A percentile compares a stretch with the other conserved stretches of the same genome.
phyloP scores from a whole-genome alignment of 2,329 filamentous ascomycete genomes.

The Microdochium trichocladiopsis region DNA sequence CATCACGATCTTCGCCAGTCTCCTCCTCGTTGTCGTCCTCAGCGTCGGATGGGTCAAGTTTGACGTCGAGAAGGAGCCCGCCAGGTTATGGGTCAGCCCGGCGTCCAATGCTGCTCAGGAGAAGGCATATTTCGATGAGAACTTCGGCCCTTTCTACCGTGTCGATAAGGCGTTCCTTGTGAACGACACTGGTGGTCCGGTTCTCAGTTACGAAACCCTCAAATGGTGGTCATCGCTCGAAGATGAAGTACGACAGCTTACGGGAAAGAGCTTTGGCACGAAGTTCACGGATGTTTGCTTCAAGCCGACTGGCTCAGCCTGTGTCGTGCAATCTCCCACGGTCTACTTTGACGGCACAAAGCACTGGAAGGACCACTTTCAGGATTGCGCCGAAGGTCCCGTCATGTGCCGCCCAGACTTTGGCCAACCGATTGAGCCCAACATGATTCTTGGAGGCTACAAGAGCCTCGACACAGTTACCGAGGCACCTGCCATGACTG shows the following conservation, averaged over 20 bases:
- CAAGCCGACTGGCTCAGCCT: conserved; percentile 83
- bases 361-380: conserved; percentile 66
- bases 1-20: conserved; percentile 69
- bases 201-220: conserved; percentile 82
- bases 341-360: conserved; percentile 71
- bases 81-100: conserved; percentile 93
- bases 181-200: conserved; percentile 75
- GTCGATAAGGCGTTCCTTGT: conserved; percentile 91
- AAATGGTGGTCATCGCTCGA: conserved; percentile 94
- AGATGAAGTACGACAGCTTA: conserved; percentile 63
- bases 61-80: conserved; percentile 83
- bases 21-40: conserved; percentile 70
- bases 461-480: conserved; percentile 56
- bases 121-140: conserved; percentile 86
- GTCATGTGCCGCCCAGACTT: conserved; percentile 84
- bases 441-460: conserved; percentile 80
- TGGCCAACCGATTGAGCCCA: conserved; percentile 78
- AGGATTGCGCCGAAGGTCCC: conserved; percentile 69
- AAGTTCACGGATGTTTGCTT: conserved; percentile 83
- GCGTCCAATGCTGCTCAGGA: conserved; percentile 85
- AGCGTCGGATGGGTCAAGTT: conserved; percentile 87
- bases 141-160: conserved; percentile 94
- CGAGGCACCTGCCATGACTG: conserved; percentile 73
- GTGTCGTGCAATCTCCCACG: conserved; percentile 87
- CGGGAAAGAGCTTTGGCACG: conserved; percentile 60